Evolutionary conservation across 176 grass and related monocot species (phyloP).

Genomic region (Eleusine indica): DNA sequence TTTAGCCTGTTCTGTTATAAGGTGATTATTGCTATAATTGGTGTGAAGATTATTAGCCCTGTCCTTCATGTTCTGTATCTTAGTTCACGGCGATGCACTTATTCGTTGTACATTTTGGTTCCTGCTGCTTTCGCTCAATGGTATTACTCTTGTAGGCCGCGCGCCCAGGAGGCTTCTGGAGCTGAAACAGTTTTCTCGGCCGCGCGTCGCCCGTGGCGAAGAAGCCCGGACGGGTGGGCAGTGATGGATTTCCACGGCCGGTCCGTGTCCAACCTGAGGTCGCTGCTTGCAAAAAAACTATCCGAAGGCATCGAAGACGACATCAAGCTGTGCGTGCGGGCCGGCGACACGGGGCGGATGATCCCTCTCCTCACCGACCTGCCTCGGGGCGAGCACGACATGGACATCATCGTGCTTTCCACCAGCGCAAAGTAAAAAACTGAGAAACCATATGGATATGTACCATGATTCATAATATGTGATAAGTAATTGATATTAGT

Average conservation of each 20-base stretch:
- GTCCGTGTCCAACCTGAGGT: not conserved
- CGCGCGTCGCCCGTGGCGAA: not conserved
- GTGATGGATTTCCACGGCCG: not conserved
- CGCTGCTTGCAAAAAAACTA: not conserved
- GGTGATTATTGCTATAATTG: too few species aligned
- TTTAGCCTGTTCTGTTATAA: not conserved
- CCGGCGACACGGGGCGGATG: conserved; percentile 1
- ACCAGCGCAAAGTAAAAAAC: not conserved
- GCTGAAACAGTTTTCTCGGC: not conserved
- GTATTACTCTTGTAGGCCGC: not conserved
- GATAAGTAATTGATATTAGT: too few species aligned
- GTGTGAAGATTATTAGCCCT: too few species aligned
- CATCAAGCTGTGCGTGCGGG: not conserved
- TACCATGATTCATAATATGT: too few species aligned
- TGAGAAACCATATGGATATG: too few species aligned
- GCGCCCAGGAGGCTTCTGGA: not conserved
- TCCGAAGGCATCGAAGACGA: not conserved
- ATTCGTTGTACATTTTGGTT: not conserved
- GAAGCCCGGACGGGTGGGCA: not conserved
- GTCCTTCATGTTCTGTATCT: too few species aligned
- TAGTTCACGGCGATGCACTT: not conserved
- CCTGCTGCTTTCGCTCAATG: not conserved
- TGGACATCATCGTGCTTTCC: not conserved
- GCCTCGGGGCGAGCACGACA: not conserved
- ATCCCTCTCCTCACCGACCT: conserved; percentile 35